Conservation (phyloP, 2,329 filamentous ascomycete species). For the Coniochaeta sp. region DNA sequence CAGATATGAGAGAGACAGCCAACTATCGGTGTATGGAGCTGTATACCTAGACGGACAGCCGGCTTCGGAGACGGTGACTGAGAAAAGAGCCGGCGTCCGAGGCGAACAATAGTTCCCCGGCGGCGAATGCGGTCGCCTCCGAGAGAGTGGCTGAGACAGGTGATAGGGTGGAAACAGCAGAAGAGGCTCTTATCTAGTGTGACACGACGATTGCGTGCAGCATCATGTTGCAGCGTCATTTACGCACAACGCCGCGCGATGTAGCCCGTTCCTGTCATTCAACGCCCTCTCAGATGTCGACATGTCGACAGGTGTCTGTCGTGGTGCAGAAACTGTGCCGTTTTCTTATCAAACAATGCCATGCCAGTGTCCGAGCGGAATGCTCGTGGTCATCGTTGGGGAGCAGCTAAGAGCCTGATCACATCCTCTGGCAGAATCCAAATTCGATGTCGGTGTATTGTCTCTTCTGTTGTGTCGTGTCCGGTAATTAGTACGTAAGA, state of each 20-base stretch:
- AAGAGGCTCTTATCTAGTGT: slow-evolving; percentile 1
- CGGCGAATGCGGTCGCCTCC: not conserved
- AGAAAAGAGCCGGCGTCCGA: not conserved
- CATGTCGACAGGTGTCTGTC: no score
- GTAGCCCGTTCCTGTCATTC: not conserved
- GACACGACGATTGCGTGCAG: not conserved
- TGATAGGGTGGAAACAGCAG: not conserved
- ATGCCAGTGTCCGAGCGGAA: not conserved
- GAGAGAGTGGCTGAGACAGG: not conserved
- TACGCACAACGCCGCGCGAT: not conserved
- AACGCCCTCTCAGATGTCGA: not conserved
- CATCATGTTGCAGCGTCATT: not conserved
- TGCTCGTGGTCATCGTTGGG: not conserved
- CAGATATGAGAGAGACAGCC: not conserved
- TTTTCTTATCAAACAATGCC: not conserved
- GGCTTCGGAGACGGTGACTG: not conserved
- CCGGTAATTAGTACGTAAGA: no score
- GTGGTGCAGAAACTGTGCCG: not conserved
- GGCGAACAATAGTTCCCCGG: not conserved
- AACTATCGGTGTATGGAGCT: not conserved
- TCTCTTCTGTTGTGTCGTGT: no score
- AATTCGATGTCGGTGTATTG: not conserved
- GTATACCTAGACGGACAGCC: not conserved
- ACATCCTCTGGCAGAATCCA: not conserved
- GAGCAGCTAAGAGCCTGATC: not conserved